phyloP scores from a whole-genome alignment of 176 grass and related monocot genomes.

The Musa acuminata region DNA sequence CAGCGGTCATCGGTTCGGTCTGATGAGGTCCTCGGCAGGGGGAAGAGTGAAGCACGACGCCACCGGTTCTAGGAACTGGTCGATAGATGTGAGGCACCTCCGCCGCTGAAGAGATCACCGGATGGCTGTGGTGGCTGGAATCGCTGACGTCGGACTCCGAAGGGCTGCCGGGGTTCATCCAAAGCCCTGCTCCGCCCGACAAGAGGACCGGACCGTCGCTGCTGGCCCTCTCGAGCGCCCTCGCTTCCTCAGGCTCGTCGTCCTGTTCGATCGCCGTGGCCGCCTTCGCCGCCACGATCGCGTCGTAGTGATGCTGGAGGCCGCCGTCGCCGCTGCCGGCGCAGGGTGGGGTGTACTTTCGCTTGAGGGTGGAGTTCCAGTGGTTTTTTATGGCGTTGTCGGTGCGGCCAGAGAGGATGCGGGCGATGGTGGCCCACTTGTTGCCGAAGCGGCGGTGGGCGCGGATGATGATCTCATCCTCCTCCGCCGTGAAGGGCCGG shows the following conservation, averaged over 20 bases:
- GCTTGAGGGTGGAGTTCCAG: conserved; percentile 96
- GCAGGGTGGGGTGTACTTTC: conserved; percentile 22
- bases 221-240: conserved; percentile 42
- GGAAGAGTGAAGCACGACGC: conserved; percentile 29
- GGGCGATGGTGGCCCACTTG: conserved; percentile 88
- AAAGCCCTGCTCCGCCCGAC: not conserved
- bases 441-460: conserved; percentile 70
- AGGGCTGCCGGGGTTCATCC: conserved; percentile 36
- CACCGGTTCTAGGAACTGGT: conserved; percentile 35
- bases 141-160: conserved; percentile 71
- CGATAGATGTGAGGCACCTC: conserved; percentile 35
- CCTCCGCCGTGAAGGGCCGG: conserved; percentile 74
- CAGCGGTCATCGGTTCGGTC: not conserved
- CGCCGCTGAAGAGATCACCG: not conserved
- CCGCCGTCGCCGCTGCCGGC: not conserved
- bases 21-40: not conserved
- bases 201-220: conserved; percentile 24
- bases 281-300: conserved; percentile 4
- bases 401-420: conserved; percentile 68
- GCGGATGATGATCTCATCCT: conserved; percentile 64
- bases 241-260: not conserved
- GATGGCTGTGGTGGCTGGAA: conserved; percentile 40
- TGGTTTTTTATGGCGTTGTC: conserved; percentile 99
- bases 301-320: not conserved
- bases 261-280: not conserved